Conservation (phyloP, 768 basidiomycete species). For the Myochromella boudieri region DNA sequence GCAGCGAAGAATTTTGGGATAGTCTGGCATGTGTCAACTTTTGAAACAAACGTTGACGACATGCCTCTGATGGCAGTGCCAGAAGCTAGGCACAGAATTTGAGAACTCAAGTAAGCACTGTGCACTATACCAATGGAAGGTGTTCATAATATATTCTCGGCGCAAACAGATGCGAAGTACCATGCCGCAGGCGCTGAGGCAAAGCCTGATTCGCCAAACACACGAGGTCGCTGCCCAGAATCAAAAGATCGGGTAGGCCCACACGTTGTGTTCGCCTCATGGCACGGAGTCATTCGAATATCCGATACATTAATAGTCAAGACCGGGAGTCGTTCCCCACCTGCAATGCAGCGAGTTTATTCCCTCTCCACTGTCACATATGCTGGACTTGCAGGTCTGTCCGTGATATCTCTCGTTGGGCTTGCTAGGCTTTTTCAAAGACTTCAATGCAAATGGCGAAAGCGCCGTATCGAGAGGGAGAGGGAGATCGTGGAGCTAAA, state of each 20-base stretch:
- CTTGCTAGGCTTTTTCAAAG: slow-evolving; percentile 26
- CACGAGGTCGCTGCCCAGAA: slow-evolving; percentile 18
- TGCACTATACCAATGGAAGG: too few species aligned
- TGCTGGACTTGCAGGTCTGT: slow-evolving; percentile 28
- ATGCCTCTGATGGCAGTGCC: too few species aligned
- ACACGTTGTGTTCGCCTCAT: slow-evolving; percentile 37
- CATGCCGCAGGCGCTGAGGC: slow-evolving; percentile 6
- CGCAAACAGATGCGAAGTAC: not conserved
- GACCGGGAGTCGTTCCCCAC: slow-evolving; percentile 13
- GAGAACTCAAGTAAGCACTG: too few species aligned
- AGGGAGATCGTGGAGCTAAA: slow-evolving; percentile 17
- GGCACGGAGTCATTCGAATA: slow-evolving; percentile 15
- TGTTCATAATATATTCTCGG: too few species aligned
- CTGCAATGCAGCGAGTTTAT: slow-evolving; percentile 14
- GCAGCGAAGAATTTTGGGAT: too few species aligned
- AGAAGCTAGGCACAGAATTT: too few species aligned
- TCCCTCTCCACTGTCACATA: slow-evolving; percentile 21
- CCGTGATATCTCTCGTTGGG: slow-evolving; percentile 28
- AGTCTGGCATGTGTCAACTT: too few species aligned
- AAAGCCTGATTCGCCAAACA: slow-evolving; percentile 18
- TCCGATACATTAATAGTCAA: slow-evolving; percentile 15
- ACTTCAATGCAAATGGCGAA: slow-evolving; percentile 1
- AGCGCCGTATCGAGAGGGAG: not conserved
- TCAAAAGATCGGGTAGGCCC: slow-evolving; percentile 17
- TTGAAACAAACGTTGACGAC: too few species aligned